Evolutionary conservation across 805 yeast species (phyloP).

Genomic region (Suhomyces faveliae): DNA sequence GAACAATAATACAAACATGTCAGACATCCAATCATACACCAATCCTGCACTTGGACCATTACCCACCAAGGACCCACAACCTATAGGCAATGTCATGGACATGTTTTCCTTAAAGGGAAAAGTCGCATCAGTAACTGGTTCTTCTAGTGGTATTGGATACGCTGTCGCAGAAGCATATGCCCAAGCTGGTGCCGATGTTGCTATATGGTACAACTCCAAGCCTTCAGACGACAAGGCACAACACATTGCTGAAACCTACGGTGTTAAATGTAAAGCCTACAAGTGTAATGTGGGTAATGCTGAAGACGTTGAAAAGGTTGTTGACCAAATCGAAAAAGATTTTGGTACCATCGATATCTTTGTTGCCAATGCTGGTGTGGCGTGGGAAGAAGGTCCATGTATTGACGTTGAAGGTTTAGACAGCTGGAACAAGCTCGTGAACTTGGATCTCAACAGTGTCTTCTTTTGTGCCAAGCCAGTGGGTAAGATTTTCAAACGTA

Average conservation of each 20-base stretch:
- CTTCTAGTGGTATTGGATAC: conserved; percentile 78
- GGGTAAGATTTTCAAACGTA: conserved; percentile 38
- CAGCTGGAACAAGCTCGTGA: conserved; percentile 35
- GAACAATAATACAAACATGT: background rate
- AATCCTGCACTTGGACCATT: conserved; percentile 46
- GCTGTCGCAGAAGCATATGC: conserved; percentile 81
- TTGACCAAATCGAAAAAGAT: conserved; percentile 55
- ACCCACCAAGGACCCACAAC: conserved; percentile 54
- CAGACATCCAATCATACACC: conserved; percentile 14
- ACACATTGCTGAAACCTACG: conserved; percentile 53
- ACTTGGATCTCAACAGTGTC: conserved; percentile 42
- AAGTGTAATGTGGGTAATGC: conserved; percentile 55
- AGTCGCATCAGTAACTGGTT: conserved; percentile 83
- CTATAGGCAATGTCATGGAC: conserved; percentile 56
- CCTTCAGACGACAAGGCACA: conserved; percentile 62
- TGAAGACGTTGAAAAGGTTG: conserved; percentile 47
- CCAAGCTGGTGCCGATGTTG: conserved; percentile 85
- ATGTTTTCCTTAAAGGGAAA: conserved; percentile 78
- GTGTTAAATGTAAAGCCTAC: conserved; percentile 62
- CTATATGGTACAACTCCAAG: conserved; percentile 59
- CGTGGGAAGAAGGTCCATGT: conserved; percentile 43
- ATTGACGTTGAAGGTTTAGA: conserved; percentile 37
- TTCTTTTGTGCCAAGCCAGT: conserved; percentile 44
- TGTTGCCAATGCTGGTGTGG: conserved; percentile 86
- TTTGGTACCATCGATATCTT: conserved; percentile 80